Conservation (phyloP, 495 filamentous ascomycete species). For the Hypoxylon rickii region DNA sequence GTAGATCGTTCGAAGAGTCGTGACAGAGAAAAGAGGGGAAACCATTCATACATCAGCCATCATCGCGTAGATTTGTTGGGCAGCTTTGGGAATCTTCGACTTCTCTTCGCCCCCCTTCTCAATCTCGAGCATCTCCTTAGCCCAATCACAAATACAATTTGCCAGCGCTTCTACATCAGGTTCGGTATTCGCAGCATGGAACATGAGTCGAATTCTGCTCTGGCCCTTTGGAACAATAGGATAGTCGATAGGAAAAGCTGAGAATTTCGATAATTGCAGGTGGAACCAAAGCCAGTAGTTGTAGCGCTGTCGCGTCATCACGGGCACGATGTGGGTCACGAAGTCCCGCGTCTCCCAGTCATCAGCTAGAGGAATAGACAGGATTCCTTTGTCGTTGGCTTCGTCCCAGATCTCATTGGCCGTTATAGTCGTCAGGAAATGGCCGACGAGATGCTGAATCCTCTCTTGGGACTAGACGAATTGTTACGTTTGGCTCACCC, state of each 20-base stretch:
- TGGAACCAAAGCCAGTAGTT: constrained; percentile 46
- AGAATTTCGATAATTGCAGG: constrained; percentile 40
- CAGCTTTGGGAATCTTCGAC: constrained; percentile 33
- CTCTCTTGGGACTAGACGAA: constrained; percentile 42
- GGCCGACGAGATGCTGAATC: constrained; percentile 45
- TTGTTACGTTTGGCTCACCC: background rate
- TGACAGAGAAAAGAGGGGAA: too few relatives aligned
- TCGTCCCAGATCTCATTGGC: constrained; percentile 34
- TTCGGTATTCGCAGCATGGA: constrained; percentile 56
- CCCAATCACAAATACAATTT: constrained; percentile 47
- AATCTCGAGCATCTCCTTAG: constrained; percentile 41
- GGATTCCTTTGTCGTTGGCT: constrained; percentile 40
- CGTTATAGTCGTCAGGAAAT: constrained; percentile 43
- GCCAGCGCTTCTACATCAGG: constrained; percentile 52
- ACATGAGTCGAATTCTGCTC: constrained; percentile 54
- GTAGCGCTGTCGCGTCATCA: constrained; percentile 28
- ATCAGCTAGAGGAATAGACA: constrained; percentile 18
- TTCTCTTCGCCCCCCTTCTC: constrained; percentile 17
- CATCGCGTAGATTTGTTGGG: constrained; percentile 28
- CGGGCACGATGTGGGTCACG: constrained; percentile 32
- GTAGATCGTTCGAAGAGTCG: too few relatives aligned
- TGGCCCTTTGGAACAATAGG: constrained; percentile 54
- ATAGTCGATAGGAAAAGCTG: constrained; percentile 50
- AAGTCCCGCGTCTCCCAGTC: constrained; percentile 23
- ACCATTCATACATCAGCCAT: constrained; percentile 23